phyloP scores from a whole-genome alignment of 169 alveolate genomes.

The Amoebophrya sp. region DNA sequence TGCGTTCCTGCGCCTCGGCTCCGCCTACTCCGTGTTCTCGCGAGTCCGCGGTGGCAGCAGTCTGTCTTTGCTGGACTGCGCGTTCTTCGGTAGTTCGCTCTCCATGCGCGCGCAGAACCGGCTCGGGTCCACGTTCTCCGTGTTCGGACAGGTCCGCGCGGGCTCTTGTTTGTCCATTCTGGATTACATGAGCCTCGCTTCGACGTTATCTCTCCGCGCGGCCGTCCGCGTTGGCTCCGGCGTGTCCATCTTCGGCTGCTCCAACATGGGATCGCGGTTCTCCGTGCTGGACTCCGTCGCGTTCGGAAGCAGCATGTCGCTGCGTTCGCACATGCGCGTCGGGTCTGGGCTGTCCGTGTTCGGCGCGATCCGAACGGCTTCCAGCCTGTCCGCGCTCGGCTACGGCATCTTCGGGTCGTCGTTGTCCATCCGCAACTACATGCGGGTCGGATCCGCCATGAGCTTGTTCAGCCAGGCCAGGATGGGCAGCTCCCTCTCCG shows the following conservation, averaged over 20 bases:
- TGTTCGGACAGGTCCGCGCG: not conserved
- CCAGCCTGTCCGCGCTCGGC: not conserved
- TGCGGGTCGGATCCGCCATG: not conserved
- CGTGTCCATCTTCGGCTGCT: not conserved
- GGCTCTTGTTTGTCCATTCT: not conserved
- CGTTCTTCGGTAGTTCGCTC: slow-evolving; percentile 11
- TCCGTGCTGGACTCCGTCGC: not conserved
- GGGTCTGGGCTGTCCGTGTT: slow-evolving; percentile 1
- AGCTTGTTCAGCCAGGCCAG: not conserved
- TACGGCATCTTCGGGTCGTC: not conserved
- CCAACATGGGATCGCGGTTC: not conserved
- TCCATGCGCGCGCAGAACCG: not conserved
- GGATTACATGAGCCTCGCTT: not conserved
- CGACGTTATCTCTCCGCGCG: not conserved
- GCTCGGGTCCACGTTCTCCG: not conserved
- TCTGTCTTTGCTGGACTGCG: slow-evolving; percentile 22
- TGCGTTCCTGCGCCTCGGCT: slow-evolving; percentile 4
- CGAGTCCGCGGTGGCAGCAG: not conserved
- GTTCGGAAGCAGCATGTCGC: not conserved
- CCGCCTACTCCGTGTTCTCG: not conserved
- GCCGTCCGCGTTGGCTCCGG: not conserved
- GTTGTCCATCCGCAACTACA: slow-evolving; percentile 1
- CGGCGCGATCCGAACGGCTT: not conserved
- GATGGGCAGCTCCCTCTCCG: not conserved
- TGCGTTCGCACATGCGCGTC: not conserved